Evolutionary conservation across 306 rosid species (phyloP), one percentile per base, ranked within the genome.

Genomic region (Adenanthera pavonina): DNA sequence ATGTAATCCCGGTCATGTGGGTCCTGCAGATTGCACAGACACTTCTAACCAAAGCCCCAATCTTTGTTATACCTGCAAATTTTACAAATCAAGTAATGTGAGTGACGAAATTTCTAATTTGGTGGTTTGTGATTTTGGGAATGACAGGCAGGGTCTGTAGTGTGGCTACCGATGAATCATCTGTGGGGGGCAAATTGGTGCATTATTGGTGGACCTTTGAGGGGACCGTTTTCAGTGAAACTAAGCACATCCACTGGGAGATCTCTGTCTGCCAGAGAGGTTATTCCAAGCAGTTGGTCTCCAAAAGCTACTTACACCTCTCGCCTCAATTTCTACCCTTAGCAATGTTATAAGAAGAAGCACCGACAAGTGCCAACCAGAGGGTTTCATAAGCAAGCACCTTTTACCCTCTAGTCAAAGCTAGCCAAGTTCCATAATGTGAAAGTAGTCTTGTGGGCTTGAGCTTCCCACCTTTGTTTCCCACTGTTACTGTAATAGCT

Each of bases 161-260:
- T 89, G 84, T 95, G 99, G 99, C 43, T 86, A 52, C 74, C 81
- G 80, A 93, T 95, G 97, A 85, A 73, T 11, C 99, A 95, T 80
- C 62, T 95, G 43, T 95, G 97, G 99, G 99, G 99, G 10, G 99
- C 99, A 72, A 88, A 82, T 69, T 95, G 97, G 97, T 82, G 88
- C 84, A 84, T 95, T 14, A 80, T 72, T 36, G 82, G 86, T 2
- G 97, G 94, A 34, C 94, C 97, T 44, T 62, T 93, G 49, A 81
- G 52, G 66, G 99, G 97, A 11, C 99, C 99, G 57, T 95, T 93
- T 59, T 95, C 99, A 16, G 93, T 95, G 80, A 95, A 87, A 84
- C 40, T 95, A 73, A 88, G 89, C 51, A 95, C 99, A 41, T 85
- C 97, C 8, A 82, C 94, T 0, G 92, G 87, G 38, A 91, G 30